Base-by-base conservation (phyloP, 345 rosid genomes). In the Aquilaria sinensis region DNA sequence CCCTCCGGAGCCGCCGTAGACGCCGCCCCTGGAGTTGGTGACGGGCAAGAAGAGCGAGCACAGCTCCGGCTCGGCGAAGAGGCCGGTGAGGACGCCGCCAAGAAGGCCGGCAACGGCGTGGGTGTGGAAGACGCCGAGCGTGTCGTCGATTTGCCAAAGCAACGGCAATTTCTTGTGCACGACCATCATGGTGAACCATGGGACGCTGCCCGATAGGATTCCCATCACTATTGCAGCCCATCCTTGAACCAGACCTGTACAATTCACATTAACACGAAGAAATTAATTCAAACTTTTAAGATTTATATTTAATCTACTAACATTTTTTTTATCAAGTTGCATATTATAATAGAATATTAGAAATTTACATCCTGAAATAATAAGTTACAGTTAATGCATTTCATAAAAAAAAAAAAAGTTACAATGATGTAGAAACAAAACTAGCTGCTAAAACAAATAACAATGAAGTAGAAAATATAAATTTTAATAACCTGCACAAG, bases 181-280 rank as follows among this genome's bases (percentile, higher is more conserved):
- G 12, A 77, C 59, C 81, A 80, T 80, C 81, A 80, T 77, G 3
- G 81, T 74, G 74, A 72, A 77, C 85, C 85, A 80, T 29, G 85
- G 85, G 13, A 80, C 65, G 50, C 85, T 80, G 1, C 85, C 85
- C 1, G 85, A 80, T 16, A 65, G 47, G 10, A 80, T 74, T 52
- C 85, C 78, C 75, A 77, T 74, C 2, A 75, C 53, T 65, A 80
- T 72, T 0, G 85, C 85, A 3, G 85, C 85, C 85, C 85, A 80
- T 60, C 85, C 85, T 74, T 80, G 81, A 31, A 80, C 85, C 13
- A 80, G 75, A 31, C 85, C 85, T 77, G 54, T 10, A 14, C 5
- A 2, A 29, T 8, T 14, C 0, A 23, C 31, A 57, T 23, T 23
- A 23, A 23, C 23, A 23, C 23, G 23, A 23, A 23, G 23, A 23